Evolutionary conservation across 176 grass and related monocot species (phyloP), one percentile per base, ranked within the genome.

Genomic region (Lolium perenne): DNA sequence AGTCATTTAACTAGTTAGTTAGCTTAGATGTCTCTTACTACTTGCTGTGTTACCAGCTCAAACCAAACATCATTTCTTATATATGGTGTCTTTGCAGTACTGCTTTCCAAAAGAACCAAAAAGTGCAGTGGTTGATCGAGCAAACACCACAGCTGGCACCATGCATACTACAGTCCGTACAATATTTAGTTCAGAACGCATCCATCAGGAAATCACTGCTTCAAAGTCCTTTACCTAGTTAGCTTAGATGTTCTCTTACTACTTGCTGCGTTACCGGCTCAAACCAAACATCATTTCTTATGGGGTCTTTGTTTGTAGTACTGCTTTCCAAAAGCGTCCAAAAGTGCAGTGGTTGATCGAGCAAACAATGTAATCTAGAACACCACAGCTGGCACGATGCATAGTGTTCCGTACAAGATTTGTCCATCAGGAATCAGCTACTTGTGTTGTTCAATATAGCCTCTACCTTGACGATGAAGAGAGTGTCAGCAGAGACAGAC

Each of bases 281-380:
- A 51, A 47, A 38, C 22, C 11, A 25, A 45, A 15, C 55, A 62
- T 17, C 38, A 45, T 71, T 45, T n/a, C 67, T n/a, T 71, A n/a
- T n/a, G 10, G 3, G 23, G n/a, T 47, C 43, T 70, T 20, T 20
- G 38, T 35, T 35, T 35, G 32, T 35, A 35, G 32, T 20, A 3
- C 43, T 23, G 17, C 38, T 20, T 74, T 16, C 6, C 71, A 74
- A 50, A 74, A 49, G 45, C 6, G 5, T 26, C 6, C 2, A 8
- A 74, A 74, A 50, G 71, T 0, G 71, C 45, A 74, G 21, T 74
- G 46, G 46, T 74, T 74, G 71, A 49, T 74, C 13, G 23, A 50
- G 20, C 46, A 74, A 74, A 26, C 46, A 26, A 14, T 50, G 45
- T n/a, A 72, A 47, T 74, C n/a, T 73, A 73, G 43, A 73, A 73